Conservation (phyloP, 257 asterid genomes). For the Rhazya stricta region DNA sequence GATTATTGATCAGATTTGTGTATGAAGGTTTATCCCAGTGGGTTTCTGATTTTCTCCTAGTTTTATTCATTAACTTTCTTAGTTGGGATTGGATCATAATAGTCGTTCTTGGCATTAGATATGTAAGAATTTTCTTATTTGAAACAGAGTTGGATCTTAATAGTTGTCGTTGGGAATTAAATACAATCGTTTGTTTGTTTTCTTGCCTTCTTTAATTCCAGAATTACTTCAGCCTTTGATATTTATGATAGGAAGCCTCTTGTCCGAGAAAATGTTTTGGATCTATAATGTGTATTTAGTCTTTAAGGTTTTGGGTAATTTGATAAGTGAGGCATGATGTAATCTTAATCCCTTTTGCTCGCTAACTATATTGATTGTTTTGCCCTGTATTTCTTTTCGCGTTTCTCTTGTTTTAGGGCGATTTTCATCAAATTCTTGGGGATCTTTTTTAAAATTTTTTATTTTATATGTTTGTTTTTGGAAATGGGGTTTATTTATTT, state of each 20-base stretch:
- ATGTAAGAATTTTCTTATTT: neutral
- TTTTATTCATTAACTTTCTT: neutral
- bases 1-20: constrained; percentile 9
- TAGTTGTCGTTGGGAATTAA: neutral
- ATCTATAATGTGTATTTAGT: neutral
- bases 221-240: neutral
- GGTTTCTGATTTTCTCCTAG: neutral
- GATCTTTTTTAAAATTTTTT: neutral
- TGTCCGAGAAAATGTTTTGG: neutral
- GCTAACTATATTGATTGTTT: neutral
- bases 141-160: neutral
- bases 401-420: neutral
- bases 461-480: neutral
- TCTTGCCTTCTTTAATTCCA: neutral
- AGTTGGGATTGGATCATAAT: neutral
- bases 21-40: neutral
- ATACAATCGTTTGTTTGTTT: neutral
- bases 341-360: neutral
- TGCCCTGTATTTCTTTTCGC: neutral
- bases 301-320: neutral
- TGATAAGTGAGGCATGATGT: neutral
- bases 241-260: neutral
- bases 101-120: neutral
- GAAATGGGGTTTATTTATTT: too few relatives aligned
- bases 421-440: neutral